phyloP scores from a whole-genome alignment of 805 yeast genomes.

The Lachancea kluyveri region DNA sequence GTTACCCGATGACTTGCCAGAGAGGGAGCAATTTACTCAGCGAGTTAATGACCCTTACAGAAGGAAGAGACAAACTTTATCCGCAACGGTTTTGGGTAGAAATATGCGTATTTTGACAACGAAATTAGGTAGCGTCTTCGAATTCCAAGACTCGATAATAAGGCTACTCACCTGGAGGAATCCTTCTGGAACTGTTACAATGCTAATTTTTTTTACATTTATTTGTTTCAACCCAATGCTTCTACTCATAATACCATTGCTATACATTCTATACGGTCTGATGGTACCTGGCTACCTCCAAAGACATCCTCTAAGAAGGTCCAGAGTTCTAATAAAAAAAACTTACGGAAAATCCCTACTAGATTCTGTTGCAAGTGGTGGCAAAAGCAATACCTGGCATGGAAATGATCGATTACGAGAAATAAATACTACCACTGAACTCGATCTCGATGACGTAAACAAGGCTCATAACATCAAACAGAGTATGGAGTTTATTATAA shows the following conservation, averaged over 20 bases:
- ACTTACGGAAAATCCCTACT: constrained; percentile 49
- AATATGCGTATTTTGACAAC: constrained; percentile 53
- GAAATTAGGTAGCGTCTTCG: constrained; percentile 51
- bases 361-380: constrained; percentile 29
- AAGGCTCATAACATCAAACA: constrained; percentile 27
- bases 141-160: constrained; percentile 53
- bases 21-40: constrained; percentile 36
- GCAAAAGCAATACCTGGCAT: constrained; percentile 13
- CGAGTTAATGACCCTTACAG: constrained; percentile 42
- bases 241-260: constrained; percentile 55
- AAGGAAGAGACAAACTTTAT: constrained; percentile 43
- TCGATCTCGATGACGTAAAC: constrained; percentile 11
- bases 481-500: constrained; percentile 41
- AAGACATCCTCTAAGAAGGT: constrained; percentile 56
- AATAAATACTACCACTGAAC: constrained; percentile 6
- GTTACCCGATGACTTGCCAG: constrained; percentile 44
- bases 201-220: constrained; percentile 54
- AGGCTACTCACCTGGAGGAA: constrained; percentile 67
- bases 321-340: constrained; percentile 37
- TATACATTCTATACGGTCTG: constrained; percentile 47
- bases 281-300: constrained; percentile 65
- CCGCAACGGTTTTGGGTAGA: constrained; percentile 47
- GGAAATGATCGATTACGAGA: constrained; percentile 9
- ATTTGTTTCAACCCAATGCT: constrained; percentile 68
- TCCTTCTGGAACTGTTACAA: constrained; percentile 62